phyloP scores from a whole-genome alignment of 2,329 filamentous ascomycete species.

The Mycocentrospora acerina region DNA sequence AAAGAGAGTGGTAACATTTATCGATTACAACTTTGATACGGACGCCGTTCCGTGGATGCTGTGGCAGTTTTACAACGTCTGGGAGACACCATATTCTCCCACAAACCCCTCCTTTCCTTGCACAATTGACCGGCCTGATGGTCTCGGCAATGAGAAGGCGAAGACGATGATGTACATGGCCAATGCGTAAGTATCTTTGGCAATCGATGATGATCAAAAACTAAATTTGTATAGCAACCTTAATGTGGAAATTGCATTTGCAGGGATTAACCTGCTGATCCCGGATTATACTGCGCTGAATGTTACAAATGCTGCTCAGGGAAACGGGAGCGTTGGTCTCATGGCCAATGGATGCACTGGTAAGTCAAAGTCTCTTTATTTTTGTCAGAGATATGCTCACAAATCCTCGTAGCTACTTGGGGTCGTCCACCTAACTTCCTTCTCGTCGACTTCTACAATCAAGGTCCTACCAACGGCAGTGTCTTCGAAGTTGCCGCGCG shows the following conservation, averaged over 20 bases:
- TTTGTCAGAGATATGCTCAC: constrained; percentile 6
- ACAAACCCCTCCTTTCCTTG: constrained; percentile 73
- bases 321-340: constrained; percentile 35
- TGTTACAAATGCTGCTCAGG: constrained; percentile 37
- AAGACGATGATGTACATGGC: constrained; percentile 73
- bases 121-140: constrained; percentile 72
- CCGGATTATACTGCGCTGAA: constrained; percentile 41
- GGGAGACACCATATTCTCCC: constrained; percentile 88
- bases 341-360: constrained; percentile 37
- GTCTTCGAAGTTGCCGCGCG: constrained; percentile 44
- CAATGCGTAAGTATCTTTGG: constrained; percentile 51
- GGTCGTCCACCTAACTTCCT: constrained; percentile 44
- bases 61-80: constrained; percentile 86
- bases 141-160: constrained; percentile 54
- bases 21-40: constrained; percentile 66
- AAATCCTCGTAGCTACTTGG: constrained; percentile 27
- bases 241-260: constrained; percentile 65
- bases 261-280: constrained; percentile 33
- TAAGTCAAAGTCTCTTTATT: constrained; percentile 19
- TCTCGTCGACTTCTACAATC: constrained; percentile 46
- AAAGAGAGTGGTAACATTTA: constrained; percentile 43
- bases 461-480: constrained; percentile 37
- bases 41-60: constrained; percentile 78
- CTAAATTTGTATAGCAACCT: constrained; percentile 66
- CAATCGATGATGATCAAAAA: too few relatives aligned